A percentile compares a stretch with the other conserved stretches of the same genome.
phyloP scores from a whole-genome alignment of 768 basidiomycete genomes.

The Galerina sulciceps region DNA sequence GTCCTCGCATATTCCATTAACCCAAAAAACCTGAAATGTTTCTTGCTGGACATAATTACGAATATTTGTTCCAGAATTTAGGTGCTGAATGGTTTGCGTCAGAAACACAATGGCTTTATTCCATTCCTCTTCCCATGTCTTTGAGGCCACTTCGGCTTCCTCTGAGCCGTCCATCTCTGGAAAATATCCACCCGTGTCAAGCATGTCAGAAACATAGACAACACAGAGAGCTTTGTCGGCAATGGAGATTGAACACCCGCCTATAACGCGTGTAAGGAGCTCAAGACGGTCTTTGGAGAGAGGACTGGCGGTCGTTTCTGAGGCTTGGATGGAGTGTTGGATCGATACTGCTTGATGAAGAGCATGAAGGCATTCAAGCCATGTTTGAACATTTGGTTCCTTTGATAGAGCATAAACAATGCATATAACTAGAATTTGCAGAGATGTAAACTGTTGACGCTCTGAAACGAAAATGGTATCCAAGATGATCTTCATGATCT shows the following conservation, averaged over 20 bases:
- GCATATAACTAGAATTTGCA: slow-evolving; percentile 1
- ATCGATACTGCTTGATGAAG: not conserved
- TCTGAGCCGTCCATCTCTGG: not conserved
- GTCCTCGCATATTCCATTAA: not conserved
- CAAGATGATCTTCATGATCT: not conserved
- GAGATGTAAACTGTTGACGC: not conserved
- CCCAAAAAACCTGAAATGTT: not conserved
- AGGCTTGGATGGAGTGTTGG: not conserved
- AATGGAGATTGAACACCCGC: not conserved
- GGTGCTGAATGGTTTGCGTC: not conserved
- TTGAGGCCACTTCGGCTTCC: no score
- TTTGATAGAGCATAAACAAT: slow-evolving; percentile 1
- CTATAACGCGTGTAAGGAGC: not conserved
- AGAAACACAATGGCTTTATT: not conserved
- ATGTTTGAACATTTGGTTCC: not conserved
- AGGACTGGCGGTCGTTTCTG: not conserved
- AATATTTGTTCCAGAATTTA: not conserved
- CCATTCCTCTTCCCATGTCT: not conserved
- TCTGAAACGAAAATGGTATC: not conserved
- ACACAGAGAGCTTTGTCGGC: not conserved
- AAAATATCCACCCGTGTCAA: not conserved
- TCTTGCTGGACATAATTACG: no score
- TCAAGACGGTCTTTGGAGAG: not conserved
- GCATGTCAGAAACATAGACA: not conserved
- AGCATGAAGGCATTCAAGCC: not conserved